Evolutionary conservation across 2,329 filamentous ascomycete genomes (phyloP), one percentile per base, ranked within the genome.

Genomic region (Trichoderma cornu-damae): DNA sequence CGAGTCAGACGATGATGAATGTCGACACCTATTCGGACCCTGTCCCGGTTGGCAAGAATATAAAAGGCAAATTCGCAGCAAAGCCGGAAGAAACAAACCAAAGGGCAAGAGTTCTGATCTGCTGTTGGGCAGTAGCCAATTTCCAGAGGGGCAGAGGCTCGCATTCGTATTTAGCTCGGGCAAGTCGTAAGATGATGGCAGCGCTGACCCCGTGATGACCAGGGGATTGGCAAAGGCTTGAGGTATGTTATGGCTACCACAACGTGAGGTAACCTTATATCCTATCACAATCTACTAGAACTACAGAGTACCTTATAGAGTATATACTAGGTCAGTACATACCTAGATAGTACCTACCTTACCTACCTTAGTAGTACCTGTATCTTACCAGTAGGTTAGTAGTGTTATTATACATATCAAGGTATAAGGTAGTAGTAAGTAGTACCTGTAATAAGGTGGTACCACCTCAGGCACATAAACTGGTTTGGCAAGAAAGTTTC

Each of bases 201-300:
- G 38, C n/a, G 38, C 38, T 38, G 35, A 38, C 38, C n/a, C 16
- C 16, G 16, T 2, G 4, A 32, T 20, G 16, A n/a, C 16, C 42
- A 14, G 42, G 42, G n/a, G 42, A 28, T 47, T 37, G 24, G 2
- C 1, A 4, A 54, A 20, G 32, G 30, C 40, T n/a, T n/a, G n/a
- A n/a, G n/a, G n/a, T 44, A 34, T 47, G 14, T 34, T 32, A 28
- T 22, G 20, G 22, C n/a, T 35, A n/a, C n/a, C n/a, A n/a, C n/a
- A n/a, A n/a, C n/a, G n/a, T n/a, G n/a, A n/a, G n/a, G n/a, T n/a
- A n/a, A n/a, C n/a, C n/a, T n/a, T n/a, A n/a, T n/a, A 53, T 53
- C 38, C 28, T 46, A 47, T 46, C 51, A 47, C 42, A 42, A 54
- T 54, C 32, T 7, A n/a, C n/a, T n/a, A n/a, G n/a, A n/a, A n/a